These are phyloP conservation scores for Metschnikowia bowlesiae DNA, from an alignment of 805 yeast species.

Conservation along the genomic window DNA sequence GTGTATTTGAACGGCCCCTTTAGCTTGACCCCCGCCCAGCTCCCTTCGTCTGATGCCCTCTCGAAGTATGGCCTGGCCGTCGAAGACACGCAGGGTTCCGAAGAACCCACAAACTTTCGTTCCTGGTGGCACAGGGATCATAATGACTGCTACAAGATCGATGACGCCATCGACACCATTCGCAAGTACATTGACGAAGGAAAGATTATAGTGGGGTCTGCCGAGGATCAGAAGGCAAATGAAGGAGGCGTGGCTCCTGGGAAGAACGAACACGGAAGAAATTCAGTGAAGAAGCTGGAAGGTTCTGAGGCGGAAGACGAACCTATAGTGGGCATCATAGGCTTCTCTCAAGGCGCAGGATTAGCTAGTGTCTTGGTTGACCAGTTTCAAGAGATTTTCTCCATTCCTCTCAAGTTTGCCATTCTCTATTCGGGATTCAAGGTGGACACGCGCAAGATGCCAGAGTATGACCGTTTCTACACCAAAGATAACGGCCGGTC, in stretches of 20 bases:
- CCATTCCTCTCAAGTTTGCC: conserved; percentile 57
- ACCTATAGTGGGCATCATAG: conserved; percentile 85
- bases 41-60: conserved; percentile 64
- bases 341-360: conserved; percentile 95
- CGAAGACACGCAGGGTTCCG: conserved; percentile 18
- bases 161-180: conserved; percentile 47
- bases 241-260: not conserved
- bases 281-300: not conserved
- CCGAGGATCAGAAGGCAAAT: conserved; percentile 19
- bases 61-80: conserved; percentile 44
- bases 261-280: not conserved
- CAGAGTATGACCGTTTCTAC: conserved; percentile 22
- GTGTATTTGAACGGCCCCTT: conserved; percentile 80
- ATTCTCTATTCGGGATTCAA: conserved; percentile 67
- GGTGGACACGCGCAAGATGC: conserved; percentile 28
- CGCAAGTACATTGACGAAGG: conserved; percentile 51
- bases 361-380: conserved; percentile 67
- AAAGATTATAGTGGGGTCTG: conserved; percentile 39
- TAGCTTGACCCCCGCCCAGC: conserved; percentile 57
- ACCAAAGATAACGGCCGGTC: conserved; percentile 12
- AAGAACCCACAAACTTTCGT: conserved; percentile 30
- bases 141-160: conserved; percentile 42
- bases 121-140: conserved; percentile 76
- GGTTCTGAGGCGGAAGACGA: conserved; percentile 2
- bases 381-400: conserved; percentile 51